These are phyloP conservation scores for Chalara sp. DNA, from an alignment of 2,329 filamentous ascomycete genomes.

Conservation along the genomic window DNA sequence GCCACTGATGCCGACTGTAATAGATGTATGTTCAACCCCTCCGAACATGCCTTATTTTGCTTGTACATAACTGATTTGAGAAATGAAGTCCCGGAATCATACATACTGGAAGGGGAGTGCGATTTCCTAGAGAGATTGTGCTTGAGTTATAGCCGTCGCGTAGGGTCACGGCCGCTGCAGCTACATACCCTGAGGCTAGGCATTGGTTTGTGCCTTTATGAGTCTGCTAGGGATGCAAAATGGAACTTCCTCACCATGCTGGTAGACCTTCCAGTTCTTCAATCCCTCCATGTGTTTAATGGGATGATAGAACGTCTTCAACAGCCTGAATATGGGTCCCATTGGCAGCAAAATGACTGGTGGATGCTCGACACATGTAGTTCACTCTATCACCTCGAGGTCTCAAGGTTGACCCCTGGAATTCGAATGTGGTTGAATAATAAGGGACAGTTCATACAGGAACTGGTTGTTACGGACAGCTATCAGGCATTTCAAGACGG, in stretches of 20 bases:
- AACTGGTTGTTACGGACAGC: background rate
- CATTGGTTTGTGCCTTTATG: too few relatives aligned
- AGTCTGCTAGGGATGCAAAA: too few relatives aligned
- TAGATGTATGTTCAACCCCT: background rate
- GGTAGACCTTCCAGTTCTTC: too few relatives aligned
- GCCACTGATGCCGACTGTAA: background rate
- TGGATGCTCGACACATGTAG: conserved; percentile 1
- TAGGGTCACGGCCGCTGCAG: too few relatives aligned
- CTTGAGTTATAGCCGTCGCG: too few relatives aligned
- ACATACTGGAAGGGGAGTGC: too few relatives aligned
- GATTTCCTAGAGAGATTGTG: too few relatives aligned
- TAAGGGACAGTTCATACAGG: background rate
- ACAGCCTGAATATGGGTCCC: too few relatives aligned
- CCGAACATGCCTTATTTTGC: background rate
- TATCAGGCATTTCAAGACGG: conserved; percentile 1
- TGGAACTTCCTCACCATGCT: too few relatives aligned
- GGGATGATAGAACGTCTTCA: too few relatives aligned
- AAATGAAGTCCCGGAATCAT: background rate
- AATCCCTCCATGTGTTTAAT: too few relatives aligned
- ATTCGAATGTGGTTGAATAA: conserved; percentile 3
- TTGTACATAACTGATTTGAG: conserved; percentile 2
- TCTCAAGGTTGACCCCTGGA: conserved; percentile 1
- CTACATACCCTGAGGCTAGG: too few relatives aligned
- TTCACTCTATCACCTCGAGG: conserved; percentile 1
- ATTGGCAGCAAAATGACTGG: conserved; percentile 1